Evolutionary conservation across 495 filamentous ascomycete genomes (phyloP), one percentile per base, ranked within the genome.

Genomic region (Penicillium soppii): DNA sequence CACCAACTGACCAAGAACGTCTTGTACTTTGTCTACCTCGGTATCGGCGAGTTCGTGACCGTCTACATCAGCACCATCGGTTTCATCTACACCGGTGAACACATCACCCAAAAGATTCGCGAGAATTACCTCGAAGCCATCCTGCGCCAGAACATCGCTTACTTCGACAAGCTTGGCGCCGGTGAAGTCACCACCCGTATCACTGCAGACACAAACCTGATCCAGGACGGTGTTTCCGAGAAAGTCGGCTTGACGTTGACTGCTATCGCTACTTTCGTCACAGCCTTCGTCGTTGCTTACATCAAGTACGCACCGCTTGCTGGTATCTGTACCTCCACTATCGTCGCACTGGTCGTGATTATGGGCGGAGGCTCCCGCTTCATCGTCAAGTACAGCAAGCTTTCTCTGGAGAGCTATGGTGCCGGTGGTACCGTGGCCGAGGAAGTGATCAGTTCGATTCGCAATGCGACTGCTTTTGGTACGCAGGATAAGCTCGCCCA

Each of bases 121-220:
- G 84, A 90, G 63, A 81, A 87, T 45, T 96, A 96, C 66, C 79
- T 96, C 3, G 74, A 80, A 51, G 89, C 89, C 38, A 92, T 91
- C 59, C 75, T 96, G 74, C 82, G 84, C 35, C 91, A 96, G 63
- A 96, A 96, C 68, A 90, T 96, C 62, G 91, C 83, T 43, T 95
- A 90, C 63, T 96, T 95, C 66, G 91, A 96, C 62, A 91, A 89
- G 58, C 81, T 94, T 17, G 91, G 91, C 43, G 88, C 91, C 22
- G 92, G 92, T 54, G 91, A 95, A 72, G 89, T 96, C 52, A 95
- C 91, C 0, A 96, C 91, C 1, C 83, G 91, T 47, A 95, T 96
- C 61, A 96, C 91, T 2, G 82, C 89, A 38, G 91, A 96, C 67
- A 94, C 90, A 44, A 94, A 95, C 60, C 68, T 91, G 39, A 84